Conservation (phyloP, 768 basidiomycete genomes). For the Mycena floridula region DNA sequence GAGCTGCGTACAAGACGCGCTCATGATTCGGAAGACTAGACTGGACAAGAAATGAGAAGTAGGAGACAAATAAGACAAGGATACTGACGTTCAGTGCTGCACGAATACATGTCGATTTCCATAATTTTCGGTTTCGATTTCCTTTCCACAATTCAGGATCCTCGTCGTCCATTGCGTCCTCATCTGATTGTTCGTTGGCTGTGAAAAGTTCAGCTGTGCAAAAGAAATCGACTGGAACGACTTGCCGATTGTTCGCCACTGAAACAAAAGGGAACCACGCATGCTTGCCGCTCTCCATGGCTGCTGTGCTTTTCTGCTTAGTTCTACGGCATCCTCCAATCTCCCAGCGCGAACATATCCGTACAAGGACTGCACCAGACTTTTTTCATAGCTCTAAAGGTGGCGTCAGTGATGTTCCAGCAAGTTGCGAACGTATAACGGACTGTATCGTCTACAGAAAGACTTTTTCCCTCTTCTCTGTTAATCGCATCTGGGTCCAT, state of each 20-base stretch:
- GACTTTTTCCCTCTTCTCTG: conserved; percentile 45
- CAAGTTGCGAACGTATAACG: conserved; percentile 19
- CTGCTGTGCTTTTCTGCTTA: conserved; percentile 78
- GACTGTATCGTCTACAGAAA: conserved; percentile 79
- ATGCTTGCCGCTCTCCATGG: conserved; percentile 92
- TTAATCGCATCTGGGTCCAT: conserved; percentile 82
- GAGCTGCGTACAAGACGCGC: conserved; percentile 82
- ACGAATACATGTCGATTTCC: conserved; percentile 83
- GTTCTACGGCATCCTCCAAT: conserved; percentile 75
- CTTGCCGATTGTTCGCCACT: conserved; percentile 69
- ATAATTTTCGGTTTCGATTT: conserved; percentile 70
- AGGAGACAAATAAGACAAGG: conserved; percentile 3
- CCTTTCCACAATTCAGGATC: conserved; percentile 58
- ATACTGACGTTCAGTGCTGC: conserved; percentile 68
- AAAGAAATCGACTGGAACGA: conserved; percentile 4
- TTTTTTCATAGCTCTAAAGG: conserved; percentile 72
- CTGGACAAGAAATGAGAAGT: conserved; percentile 24
- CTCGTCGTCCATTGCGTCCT: conserved; percentile 42
- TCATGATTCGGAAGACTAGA: conserved; percentile 61
- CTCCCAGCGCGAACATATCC: conserved; percentile 80
- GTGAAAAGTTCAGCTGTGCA: conserved; percentile 1
- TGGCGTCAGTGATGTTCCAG: background rate
- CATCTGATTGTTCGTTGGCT: conserved; percentile 36
- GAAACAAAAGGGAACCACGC: conserved; percentile 74
- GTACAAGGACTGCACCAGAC: conserved; percentile 71